Conservation (phyloP, 371 early-diverging fungal genomes). For the Syncephalastrum contaminatum region DNA sequence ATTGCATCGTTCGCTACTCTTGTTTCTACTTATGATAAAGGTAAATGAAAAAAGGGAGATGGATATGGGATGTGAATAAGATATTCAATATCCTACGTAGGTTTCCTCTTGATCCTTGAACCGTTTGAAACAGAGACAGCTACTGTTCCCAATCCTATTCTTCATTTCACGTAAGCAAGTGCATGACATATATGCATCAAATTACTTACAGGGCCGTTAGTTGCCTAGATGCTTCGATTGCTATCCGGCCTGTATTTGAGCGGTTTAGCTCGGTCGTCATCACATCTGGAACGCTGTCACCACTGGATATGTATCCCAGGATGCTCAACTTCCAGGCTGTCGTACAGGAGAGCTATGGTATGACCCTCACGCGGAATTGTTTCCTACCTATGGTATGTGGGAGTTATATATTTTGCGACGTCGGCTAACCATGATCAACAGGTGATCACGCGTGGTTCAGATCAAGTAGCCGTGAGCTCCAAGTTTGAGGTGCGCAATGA, state of each 20-base stretch:
- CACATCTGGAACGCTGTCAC: conserved; percentile 99
- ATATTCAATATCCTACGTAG: conserved; percentile 23
- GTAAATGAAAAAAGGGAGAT: conserved; percentile 20
- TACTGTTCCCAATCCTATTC: conserved; percentile 92
- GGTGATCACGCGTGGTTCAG: conserved; percentile 95
- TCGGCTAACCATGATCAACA: conserved; percentile 4
- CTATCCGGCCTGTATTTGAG: conserved; percentile 95
- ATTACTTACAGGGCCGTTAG: conserved; percentile 27
- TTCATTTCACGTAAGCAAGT: conserved; percentile 77
- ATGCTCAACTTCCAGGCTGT: conserved; percentile 90
- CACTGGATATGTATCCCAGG: conserved; percentile 98
- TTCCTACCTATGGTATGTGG: conserved; percentile 88
- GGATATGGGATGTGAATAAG: too few species aligned
- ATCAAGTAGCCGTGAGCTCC: conserved; percentile 96
- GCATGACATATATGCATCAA: not conserved
- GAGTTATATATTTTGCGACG: too few species aligned
- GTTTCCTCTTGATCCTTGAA: conserved; percentile 97
- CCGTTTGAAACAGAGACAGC: conserved; percentile 95
- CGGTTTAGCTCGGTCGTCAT: conserved; percentile 97
- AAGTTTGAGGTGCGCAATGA: conserved; percentile 98
- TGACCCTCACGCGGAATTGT: conserved; percentile 92
- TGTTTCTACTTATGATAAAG: conserved; percentile 95
- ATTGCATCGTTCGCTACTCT: conserved; percentile 97
- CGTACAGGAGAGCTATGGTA: conserved; percentile 89
- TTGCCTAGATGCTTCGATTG: conserved; percentile 98